Base-by-base conservation (phyloP, 2,329 filamentous ascomycete genomes). In the Septoria linicola region DNA sequence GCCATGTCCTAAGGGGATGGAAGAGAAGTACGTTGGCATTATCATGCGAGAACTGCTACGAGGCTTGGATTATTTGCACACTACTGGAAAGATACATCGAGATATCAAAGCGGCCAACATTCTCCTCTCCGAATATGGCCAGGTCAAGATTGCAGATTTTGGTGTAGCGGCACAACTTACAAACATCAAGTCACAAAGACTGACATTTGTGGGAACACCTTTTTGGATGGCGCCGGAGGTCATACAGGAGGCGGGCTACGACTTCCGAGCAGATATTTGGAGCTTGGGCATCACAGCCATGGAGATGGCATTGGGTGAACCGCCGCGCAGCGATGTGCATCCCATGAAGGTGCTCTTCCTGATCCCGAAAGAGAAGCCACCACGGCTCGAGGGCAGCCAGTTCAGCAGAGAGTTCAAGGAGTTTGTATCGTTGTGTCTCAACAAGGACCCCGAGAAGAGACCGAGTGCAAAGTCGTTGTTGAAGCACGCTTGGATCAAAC, bases 41-140 rank as follows among this genome's bases (percentile, higher is more conserved):
- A 85, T 97, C 65, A 96, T 92, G 70, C 88, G 90, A 53, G 90
- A 99, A 69, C 80, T 99, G 20, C 80, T 99, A 8, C 79, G 87
- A 10, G 93, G 92, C 6, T 81, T 99, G 62, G 89, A 96, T 63
- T 99, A 99, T 66, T 81, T 99, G 1, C 93, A 99, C 68, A 85
- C 86, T 41, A 82, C 90, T n/a, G 90, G 93, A 19, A 92, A 99
- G n/a, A 78, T 99, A 3, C 93, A 99, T 70, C 87, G 93, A 52
- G 93, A 99, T 64, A 97, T 99, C 74, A 99, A 99, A 72, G 93
- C 93, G 1, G 93, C 93, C 51, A 99, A 99, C 64, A 97, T 97
- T 53, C 77, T 99, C 19, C 88, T 99, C 53, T 95, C 89, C 71
- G 93, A 85, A 61, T 84, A 87, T 8, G 93, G 93, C 3, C 81